Base-by-base conservation (phyloP, 129 eudicot genomes). In the Deinandra increscens region DNA sequence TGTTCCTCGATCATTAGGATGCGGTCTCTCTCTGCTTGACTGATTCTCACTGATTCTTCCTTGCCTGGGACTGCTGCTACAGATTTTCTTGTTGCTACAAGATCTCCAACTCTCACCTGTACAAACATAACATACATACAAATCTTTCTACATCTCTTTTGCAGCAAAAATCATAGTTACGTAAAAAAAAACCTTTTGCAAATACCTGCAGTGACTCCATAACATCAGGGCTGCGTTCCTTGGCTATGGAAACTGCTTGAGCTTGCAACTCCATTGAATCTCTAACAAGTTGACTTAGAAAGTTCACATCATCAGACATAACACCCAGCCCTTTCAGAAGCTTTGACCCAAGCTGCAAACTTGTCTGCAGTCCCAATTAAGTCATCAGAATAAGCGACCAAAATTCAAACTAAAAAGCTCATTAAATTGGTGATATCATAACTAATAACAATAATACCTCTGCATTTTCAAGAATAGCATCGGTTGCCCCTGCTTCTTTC, bases 181-280 rank as follows among this genome's bases (percentile, higher is more conserved):
- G 23, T 3, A 55, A 55, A 10, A 22, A 2, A 49, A 49, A 11
- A 23, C 6, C 6, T 12, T 41, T 68, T 45, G 11, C 7, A 22
- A 43, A 63, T 70, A 92, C 98, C 96, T 89, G 91, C 61, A 93
- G 45, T 69, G 98, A 81, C 74, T 87, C 74, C 97, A 87, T 86
- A 45, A 70, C 81, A 17, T 81, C 85, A 39, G 78, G 33, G 48
- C 83, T 82, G 49, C 82, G 81, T 60, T 80, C 85, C 49, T 55
- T 87, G 29, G 81, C 65, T 82, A 69, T 72, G 68, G 65, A 48
- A 44, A 80, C 43, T 36, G 88, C 70, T 82, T 86, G 88, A 75
- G 98, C 98, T 83, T 89, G 95, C 31, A 83, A 73, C 73, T 89
- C 98, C 98, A 93, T 93, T 4, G 98, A 93, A 76, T 89, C 89